Base-by-base conservation (phyloP, 1,284 basidiomycete genomes). In the Leccinum fuscescens region DNA sequence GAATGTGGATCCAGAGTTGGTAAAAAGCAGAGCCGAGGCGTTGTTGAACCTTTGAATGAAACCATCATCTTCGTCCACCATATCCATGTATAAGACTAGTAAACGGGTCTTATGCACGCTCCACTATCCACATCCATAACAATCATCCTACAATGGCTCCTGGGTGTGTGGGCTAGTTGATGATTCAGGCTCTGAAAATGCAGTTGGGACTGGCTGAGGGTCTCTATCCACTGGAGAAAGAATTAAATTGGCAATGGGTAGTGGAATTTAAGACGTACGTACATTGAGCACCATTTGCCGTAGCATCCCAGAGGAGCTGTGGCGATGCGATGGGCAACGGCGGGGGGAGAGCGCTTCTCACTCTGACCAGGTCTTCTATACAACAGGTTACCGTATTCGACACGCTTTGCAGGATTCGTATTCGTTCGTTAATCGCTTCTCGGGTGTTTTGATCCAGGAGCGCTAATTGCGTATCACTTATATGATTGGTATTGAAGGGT, bases 351-450 rank as follows among this genome's bases (percentile, higher is more conserved):
- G 83, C 78, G 65, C 91, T 93, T 66, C 89, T 80, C 71, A 93
- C 78, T 63, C 85, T 78, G 71, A 88, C 82, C 60, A 96, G 77
- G 65, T 95, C 92, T 67, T 91, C 89, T 55, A 92, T 82, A 64
- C 91, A 88, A 17, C 81, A 78, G 70, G 84, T 84, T 12, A 93
- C 79, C 11, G 85, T 81, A 33, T 78, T 79, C 53, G 91, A 90
- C 31, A 94, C 87, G 33, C 84, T 82, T 74, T 92, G 88, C 29
- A 96, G 76, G 27, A 92, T 82, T 48, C 85, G 79, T 61, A 96
- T 76, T 59, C 93, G 82, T 72, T 94, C 91, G 64, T 94, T 90
- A 53, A 96, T 90, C 4, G 89, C 89, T 66, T 90, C 88, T 53
- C 91, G 79, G 20, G 89, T 90, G 31, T 89, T 70, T 37, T 69